Evolutionary conservation across 805 yeast genomes (phyloP).

Genomic region (Yarrowia sp.): DNA sequence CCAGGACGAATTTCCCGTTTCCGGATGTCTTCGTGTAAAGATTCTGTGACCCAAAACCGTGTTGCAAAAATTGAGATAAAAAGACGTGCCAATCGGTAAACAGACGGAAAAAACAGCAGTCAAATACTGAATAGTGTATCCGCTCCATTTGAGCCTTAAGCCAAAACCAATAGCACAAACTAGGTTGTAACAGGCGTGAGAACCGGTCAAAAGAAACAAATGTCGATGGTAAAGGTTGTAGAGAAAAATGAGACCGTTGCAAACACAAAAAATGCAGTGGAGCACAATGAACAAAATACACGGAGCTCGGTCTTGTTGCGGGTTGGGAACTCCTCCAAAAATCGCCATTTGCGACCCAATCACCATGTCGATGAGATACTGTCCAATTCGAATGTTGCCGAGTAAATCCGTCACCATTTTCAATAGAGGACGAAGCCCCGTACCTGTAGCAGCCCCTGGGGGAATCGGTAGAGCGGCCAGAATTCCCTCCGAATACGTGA

Average conservation of each 20-base stretch:
- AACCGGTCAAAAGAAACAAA: not conserved
- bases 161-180: constrained; percentile 54
- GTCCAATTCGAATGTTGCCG: constrained; percentile 1
- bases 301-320: constrained; percentile 53
- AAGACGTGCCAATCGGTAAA: constrained; percentile 55
- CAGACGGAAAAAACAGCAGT: constrained; percentile 57
- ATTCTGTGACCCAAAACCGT: constrained; percentile 67
- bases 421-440: not conserved
- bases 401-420: not conserved
- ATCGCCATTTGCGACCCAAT: constrained; percentile 26
- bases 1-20: constrained; percentile 50
- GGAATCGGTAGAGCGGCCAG: not conserved
- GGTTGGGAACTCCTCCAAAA: constrained; percentile 62
- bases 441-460: not conserved
- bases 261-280: constrained; percentile 47
- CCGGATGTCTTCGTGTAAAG: constrained; percentile 76
- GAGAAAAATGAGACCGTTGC: constrained; percentile 47
- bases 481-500: not conserved
- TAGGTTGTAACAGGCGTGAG: not conserved
- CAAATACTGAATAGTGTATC: constrained; percentile 46
- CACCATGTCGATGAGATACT: constrained; percentile 5
- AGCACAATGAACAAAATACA: constrained; percentile 53
- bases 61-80: constrained; percentile 55
- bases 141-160: constrained; percentile 56
- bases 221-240: constrained; percentile 48